phyloP scores from a whole-genome alignment of 2,329 filamentous ascomycete species.

The Aspergillus tubingensis region DNA sequence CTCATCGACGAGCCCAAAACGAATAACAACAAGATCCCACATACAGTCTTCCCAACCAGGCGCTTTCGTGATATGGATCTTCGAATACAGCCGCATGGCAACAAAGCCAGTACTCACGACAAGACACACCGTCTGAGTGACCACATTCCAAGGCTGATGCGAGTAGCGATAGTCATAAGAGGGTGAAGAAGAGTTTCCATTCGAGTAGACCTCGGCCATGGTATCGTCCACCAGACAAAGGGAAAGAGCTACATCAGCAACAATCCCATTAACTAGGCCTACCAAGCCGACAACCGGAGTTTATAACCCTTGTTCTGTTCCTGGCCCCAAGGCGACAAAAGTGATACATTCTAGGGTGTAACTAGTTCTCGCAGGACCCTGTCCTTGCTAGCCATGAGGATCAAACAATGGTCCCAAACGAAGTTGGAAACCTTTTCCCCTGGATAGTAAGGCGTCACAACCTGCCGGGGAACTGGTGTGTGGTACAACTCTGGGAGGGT shows the following conservation, averaged over 20 bases:
- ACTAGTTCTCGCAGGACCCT: neutral
- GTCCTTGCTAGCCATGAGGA: neutral
- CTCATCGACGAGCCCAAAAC: neutral
- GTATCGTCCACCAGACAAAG: neutral
- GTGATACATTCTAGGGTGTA: slow-evolving; percentile 1
- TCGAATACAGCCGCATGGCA: slow-evolving; percentile 28
- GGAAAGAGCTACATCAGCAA: neutral
- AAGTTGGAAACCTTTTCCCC: neutral
- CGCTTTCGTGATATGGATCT: slow-evolving; percentile 27
- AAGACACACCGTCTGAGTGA: slow-evolving; percentile 23
- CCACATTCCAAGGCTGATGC: slow-evolving; percentile 18
- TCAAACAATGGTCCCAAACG: neutral
- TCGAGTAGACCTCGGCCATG: neutral
- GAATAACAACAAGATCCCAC: slow-evolving; percentile 2
- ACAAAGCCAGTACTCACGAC: slow-evolving; percentile 22
- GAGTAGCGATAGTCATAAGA: slow-evolving; percentile 16
- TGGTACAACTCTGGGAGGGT: slow-evolving; percentile 1
- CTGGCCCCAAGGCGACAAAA: neutral
- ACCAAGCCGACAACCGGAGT: neutral
- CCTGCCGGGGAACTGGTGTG: neutral
- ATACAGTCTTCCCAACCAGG: slow-evolving; percentile 27
- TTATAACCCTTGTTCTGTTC: neutral
- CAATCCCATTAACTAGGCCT: neutral
- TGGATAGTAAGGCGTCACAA: neutral
- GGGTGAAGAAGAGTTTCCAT: neutral